Conservation (phyloP, 2,329 filamentous ascomycete species). For the Fusarium sp. region DNA sequence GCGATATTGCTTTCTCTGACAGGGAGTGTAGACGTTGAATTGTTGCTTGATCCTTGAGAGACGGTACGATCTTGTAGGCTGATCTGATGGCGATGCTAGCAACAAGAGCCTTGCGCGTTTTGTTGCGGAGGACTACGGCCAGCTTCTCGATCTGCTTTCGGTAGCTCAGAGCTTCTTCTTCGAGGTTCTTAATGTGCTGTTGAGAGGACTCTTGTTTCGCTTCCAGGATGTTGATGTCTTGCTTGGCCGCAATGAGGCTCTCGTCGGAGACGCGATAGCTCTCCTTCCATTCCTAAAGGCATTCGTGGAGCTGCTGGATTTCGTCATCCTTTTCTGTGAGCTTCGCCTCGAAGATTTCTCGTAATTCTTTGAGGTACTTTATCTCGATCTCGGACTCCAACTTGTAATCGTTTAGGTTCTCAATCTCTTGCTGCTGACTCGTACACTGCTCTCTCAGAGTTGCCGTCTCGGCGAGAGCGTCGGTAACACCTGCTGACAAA, state of each 20-base stretch:
- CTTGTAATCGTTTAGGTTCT: background rate
- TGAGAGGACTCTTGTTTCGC: background rate
- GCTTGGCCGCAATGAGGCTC: background rate
- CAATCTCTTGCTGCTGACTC: constrained; percentile 4
- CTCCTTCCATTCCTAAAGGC: background rate
- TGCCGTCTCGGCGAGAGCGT: background rate
- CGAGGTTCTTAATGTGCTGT: background rate
- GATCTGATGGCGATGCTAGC: constrained; percentile 9
- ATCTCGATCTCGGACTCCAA: background rate
- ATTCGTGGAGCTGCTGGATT: background rate
- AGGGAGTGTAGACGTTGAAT: background rate
- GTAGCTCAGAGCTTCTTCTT: background rate
- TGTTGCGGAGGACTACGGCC: background rate
- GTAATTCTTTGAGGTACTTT: background rate
- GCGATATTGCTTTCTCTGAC: background rate
- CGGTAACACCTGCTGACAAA: background rate
- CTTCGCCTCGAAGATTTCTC: background rate
- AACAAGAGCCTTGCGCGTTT: constrained; percentile 1
- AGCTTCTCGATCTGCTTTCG: constrained; percentile 4
- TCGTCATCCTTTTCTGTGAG: background rate
- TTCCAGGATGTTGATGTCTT: background rate
- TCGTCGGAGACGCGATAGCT: background rate
- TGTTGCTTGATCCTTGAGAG: background rate
- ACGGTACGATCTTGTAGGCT: constrained; percentile 8
- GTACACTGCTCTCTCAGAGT: background rate